A percentile compares a stretch with the other conserved stretches of the same genome.
phyloP scores from a whole-genome alignment of 2,329 filamentous ascomycete genomes.

The Aspergillus terreus region DNA sequence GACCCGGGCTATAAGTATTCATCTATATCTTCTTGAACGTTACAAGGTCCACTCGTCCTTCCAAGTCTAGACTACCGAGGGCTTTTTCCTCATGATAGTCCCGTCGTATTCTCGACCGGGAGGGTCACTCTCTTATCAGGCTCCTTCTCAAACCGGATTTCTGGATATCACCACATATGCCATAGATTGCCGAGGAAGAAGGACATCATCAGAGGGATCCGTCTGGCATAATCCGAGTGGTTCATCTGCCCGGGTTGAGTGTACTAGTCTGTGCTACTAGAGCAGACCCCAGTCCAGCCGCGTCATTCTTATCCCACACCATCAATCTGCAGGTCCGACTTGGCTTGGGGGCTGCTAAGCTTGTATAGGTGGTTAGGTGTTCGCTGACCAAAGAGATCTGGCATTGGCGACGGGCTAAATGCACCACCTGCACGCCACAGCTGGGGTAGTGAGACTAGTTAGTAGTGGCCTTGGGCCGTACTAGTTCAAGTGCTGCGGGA shows the following conservation, averaged over 20 bases:
- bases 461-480: no score
- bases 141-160: background rate
- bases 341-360: slow-evolving; percentile 1
- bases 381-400: background rate
- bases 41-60: slow-evolving; percentile 7
- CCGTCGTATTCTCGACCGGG: background rate
- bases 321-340: slow-evolving; percentile 1
- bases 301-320: slow-evolving; percentile 4
- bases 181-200: no score
- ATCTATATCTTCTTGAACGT: slow-evolving; percentile 3
- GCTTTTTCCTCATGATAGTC: background rate
- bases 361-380: background rate
- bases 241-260: no score
- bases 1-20: background rate
- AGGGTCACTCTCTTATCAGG: background rate
- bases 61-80: slow-evolving; percentile 4
- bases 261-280: no score
- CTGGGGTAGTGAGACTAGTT: no score
- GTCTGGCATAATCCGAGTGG: no score
- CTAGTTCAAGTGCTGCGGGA: no score
- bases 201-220: no score
- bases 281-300: slow-evolving; percentile 3
- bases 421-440: background rate
- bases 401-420: background rate
- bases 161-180: background rate